Evolutionary conservation across 768 basidiomycete genomes (phyloP), one percentile per base, ranked within the genome.

Genomic region (Panaeolus cyanescens): DNA sequence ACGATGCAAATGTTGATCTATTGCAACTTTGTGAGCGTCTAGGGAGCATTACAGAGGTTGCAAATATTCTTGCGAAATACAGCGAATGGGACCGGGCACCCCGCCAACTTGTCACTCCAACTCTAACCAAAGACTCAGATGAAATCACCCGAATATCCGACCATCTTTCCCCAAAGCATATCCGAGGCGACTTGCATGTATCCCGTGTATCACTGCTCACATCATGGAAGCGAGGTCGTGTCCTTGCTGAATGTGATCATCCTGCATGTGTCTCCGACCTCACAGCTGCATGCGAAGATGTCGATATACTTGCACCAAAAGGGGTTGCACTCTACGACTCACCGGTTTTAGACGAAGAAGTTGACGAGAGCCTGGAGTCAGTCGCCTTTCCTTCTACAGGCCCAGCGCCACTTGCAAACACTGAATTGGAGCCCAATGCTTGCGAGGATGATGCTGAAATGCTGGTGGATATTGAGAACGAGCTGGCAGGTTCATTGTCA

Each of bases 11-110:
- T 42, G 36, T 67, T 63, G 54, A 69, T 59, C 54, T 71, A 59
- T 50, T 64, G 1, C 72, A 76, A 57, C 64, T 77, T 7, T 64
- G 54, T 0, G 30, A 10, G 22, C 70, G 75, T 5, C 39, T 73
- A 9, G 67, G 69, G 5, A 71, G 71, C 4, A 65, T 72, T 0
- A 70, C 69, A 0, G 72, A 78, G 32, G 67, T 73, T 6, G 55
- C 68, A 0, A 71, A 65, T 25, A 78, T 79, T 13, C 71, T 78
- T 9, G 72, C 69, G 0, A 50, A 67, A 54, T 64, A 72, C 53
- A 77, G 76, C 2, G 62, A 77, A 2, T 80, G 78, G 76, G 78
- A 78, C 54, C 65, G 68, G 1, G 58, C 63, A 1, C 73, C 75
- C 17, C 70, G 69, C 4, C 68, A 71, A 0, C 68, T 79, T 4